Evolutionary conservation across 192 early-diverging fungal species (phyloP), one percentile per base, ranked within the genome.

Genomic region (Phycomyces blakesleeanus): DNA sequence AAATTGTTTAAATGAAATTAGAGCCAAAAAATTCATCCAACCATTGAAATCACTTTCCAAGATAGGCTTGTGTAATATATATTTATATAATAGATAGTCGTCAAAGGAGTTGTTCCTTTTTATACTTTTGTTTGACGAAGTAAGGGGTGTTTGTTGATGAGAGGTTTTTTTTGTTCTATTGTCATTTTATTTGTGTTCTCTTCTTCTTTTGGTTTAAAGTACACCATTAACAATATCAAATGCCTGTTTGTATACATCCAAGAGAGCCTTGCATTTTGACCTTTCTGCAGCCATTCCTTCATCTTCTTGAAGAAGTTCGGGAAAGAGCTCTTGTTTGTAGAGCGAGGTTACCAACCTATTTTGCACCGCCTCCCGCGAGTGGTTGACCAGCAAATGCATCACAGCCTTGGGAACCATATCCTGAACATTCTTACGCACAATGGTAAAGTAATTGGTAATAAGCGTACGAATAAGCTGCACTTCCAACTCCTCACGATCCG

Each of bases 401-500:
- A 92, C 79, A 3, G 90, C 84, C 76, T 92, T 92, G 55, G 90
- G 90, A 8, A 92, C 88, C 59, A 87, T 64, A 44, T 92, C 90
- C 69, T 89, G 87, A 59, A 90, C 83, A 14, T 88, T 85, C 74
- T 92, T 90, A 66, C 88, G 86, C 29, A 89, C 88, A 65, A 92
- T 87, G 58, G 79, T 76, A 65, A 92, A 92, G 71, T 92, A 92
- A 24, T 85, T 89, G 6, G 85, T 74, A 51, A 92, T 92, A 29
- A 92, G 74, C 0, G 88, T 89, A 82, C 90, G 88, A 61, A 92
- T 92, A 25, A 92, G 76, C 57, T 87, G 82, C 3, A 84, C 85
- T 71, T 92, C 90, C 76, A 90, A 74, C 64, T 90, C 87, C 62
- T 92, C 90, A 27, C 86, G 80, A 34, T 76, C 68, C 4, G 69